Conservation (phyloP, 2,329 filamentous ascomycete genomes). For the Colletotrichum siamense region DNA sequence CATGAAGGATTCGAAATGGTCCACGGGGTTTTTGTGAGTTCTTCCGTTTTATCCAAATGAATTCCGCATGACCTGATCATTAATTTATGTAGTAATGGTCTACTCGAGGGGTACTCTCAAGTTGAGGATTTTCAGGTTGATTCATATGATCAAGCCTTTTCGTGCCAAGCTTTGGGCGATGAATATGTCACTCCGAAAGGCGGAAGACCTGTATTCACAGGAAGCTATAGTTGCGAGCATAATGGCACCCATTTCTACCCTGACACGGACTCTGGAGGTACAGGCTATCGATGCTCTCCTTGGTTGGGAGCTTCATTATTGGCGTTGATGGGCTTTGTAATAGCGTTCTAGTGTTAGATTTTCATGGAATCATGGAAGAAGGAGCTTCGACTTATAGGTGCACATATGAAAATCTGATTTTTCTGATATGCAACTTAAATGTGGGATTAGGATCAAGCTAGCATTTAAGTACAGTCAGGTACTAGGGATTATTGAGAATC, state of each 20-base stretch:
- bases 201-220: background rate
- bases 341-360: background rate
- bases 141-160: background rate
- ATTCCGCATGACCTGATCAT: background rate
- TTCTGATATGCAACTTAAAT: background rate
- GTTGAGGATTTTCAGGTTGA: background rate
- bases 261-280: background rate
- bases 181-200: background rate
- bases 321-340: background rate
- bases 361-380: background rate
- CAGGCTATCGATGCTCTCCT: background rate
- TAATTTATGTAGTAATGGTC: background rate
- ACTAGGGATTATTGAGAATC: background rate
- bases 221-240: background rate
- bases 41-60: background rate
- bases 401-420: background rate
- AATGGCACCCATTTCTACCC: background rate
- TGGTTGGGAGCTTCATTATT: background rate
- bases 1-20: background rate
- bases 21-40: background rate
- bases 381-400: background rate
- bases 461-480: background rate
- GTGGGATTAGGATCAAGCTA: background rate
- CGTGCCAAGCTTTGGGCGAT: background rate
- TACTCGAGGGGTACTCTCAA: background rate